Evolutionary conservation across 306 rosid species (phyloP), one percentile per base, ranked within the genome.

Genomic region (Cicer bijugum): DNA sequence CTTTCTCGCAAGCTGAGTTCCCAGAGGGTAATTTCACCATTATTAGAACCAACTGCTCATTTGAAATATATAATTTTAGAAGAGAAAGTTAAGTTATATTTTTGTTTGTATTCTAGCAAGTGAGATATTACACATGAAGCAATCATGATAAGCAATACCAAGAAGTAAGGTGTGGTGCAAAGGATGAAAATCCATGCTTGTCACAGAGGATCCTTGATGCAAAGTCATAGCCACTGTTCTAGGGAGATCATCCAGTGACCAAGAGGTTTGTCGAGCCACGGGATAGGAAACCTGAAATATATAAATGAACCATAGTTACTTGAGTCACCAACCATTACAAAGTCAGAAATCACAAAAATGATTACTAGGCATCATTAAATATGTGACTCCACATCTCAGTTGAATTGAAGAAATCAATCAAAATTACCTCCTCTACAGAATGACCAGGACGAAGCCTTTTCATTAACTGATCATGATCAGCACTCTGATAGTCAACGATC

Each of bases 181-280:
- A 77, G 94, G 98, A 81, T 90, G 96, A 84, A 92, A 92, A 74
- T 92, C 98, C 96, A 90, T 84, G 96, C 98, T 92, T 69, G 86
- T 85, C 46, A 90, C 88, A 17, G 83, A 51, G 28, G 96, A 84
- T 39, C 98, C 98, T 86, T 90, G 98, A 81, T 83, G 92, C 88
- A 87, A 57, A 40, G 89, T 82, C 82, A 83, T 75, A 47, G 90
- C 92, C 71, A 92, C 92, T 16, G 82, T 81, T 88, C 87, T 88
- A 7, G 98, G 98, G n/a, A 92, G 85, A 77, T 90, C 96, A 72
- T 90, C 92, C 14, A 33, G 68, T n/a, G 94, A 90, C 96, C 88
- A 90, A 53, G 91, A 82, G 79, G 84, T 79, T 84, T 84, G 94
- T 67, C 91, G 85, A 71, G 84, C 81, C 33, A 74, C 81, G 15